Conservation (phyloP, 2,329 filamentous ascomycete species). For the Cladophialophora chaetospira region DNA sequence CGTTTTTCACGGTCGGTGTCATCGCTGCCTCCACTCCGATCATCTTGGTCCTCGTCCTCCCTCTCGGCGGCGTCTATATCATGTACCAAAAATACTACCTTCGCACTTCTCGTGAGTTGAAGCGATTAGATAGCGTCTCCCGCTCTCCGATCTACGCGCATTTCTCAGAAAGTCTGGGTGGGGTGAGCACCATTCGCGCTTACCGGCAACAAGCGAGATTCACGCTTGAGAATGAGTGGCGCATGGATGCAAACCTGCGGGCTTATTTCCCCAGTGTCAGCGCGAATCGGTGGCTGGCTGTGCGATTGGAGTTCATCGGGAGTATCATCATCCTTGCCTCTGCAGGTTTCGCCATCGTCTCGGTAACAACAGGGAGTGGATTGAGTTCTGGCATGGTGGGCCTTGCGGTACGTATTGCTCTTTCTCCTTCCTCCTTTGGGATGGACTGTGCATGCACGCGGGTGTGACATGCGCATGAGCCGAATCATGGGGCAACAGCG, state of each 20-base stretch:
- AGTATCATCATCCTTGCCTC: conserved; percentile 88
- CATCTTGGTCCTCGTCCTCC: conserved; percentile 79
- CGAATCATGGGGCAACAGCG: too few relatives aligned
- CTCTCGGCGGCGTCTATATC: conserved; percentile 77
- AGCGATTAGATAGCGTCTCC: conserved; percentile 91
- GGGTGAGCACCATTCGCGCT: conserved; percentile 91
- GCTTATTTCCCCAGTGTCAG: conserved; percentile 97
- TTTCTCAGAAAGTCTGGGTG: conserved; percentile 95
- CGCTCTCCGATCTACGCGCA: conserved; percentile 96
- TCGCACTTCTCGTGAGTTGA: conserved; percentile 91
- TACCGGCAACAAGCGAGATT: conserved; percentile 89
- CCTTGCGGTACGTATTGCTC: conserved; percentile 55
- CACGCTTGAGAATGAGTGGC: conserved; percentile 92
- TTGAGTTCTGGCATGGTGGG: conserved; percentile 78
- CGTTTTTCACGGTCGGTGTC: conserved; percentile 80
- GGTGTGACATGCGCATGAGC: too few relatives aligned
- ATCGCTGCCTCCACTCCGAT: conserved; percentile 79
- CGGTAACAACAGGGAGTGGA: conserved; percentile 67
- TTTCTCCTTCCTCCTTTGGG: background rate
- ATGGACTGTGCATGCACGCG: conserved; percentile 1
- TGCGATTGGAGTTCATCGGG: conserved; percentile 92
- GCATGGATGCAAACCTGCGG: conserved; percentile 88
- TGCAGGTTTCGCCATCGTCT: conserved; percentile 78
- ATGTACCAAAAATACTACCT: conserved; percentile 98
- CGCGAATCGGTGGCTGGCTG: conserved; percentile 89